phyloP scores from a whole-genome alignment of 148 eudicot species.

The Diospyros kaki region DNA sequence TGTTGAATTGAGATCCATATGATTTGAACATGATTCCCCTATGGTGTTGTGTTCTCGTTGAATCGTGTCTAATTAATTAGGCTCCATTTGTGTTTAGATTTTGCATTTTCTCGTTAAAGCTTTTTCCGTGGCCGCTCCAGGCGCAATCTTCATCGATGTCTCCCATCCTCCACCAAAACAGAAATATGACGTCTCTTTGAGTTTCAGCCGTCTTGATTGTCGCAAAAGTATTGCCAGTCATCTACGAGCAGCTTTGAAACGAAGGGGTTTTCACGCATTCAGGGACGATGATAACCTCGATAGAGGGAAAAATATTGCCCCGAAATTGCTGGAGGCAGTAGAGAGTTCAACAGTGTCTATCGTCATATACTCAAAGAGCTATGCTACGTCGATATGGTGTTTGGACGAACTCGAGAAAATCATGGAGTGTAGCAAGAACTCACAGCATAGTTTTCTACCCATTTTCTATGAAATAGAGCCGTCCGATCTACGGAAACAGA shows the following conservation, averaged over 20 bases:
- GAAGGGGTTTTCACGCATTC: neutral
- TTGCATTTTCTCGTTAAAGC: no score
- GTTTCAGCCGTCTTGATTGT: conserved; percentile 4
- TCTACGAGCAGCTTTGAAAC: neutral
- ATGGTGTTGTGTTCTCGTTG: no score
- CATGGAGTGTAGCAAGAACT: no score
- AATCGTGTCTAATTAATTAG: no score
- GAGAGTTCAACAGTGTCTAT: neutral
- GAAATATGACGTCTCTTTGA: conserved; percentile 3
- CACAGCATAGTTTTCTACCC: no score
- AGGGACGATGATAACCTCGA: neutral
- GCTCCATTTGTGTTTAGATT: no score
- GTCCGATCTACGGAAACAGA: no score
- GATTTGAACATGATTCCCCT: no score
- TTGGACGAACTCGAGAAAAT: neutral
- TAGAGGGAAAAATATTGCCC: neutral
- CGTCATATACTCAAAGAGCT: neutral
- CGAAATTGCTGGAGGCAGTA: neutral
- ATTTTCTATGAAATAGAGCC: no score
- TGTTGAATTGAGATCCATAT: no score
- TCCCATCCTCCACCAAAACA: neutral
- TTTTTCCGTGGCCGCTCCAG: no score
- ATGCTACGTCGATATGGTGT: neutral
- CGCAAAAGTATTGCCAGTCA: neutral
- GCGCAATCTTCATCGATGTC: neutral